Percentiles rank a stretch among this genome's conserved stretches.
phyloP scores from a whole-genome alignment of 306 rosid species.

The Betula pendula region DNA sequence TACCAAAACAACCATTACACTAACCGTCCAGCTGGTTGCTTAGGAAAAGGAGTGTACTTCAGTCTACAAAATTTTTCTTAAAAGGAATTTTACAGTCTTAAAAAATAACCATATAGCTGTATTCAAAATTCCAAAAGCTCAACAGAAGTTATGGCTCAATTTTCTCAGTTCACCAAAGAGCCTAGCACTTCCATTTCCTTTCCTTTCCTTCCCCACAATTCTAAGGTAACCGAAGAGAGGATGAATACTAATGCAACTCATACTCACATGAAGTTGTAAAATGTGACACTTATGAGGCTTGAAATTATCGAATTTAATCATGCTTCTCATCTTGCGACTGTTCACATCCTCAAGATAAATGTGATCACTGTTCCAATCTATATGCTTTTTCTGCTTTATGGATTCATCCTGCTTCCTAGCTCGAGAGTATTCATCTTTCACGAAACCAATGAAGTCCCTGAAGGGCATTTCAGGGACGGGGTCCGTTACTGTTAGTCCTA shows the following conservation, averaged over 20 bases:
- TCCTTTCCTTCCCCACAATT: not conserved
- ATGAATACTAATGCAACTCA: not conserved
- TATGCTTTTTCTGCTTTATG: conserved; percentile 20
- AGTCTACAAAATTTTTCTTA: too few species aligned
- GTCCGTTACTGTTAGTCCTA: conserved; percentile 25
- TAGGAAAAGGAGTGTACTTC: not conserved
- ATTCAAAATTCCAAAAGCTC: not conserved
- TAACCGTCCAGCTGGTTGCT: not conserved
- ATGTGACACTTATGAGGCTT: conserved; percentile 42
- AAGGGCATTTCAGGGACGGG: conserved; percentile 34
- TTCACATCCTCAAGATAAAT: conserved; percentile 42
- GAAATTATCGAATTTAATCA: conserved; percentile 33
- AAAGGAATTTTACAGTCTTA: too few species aligned
- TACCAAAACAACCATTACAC: not conserved
- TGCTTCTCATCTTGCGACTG: conserved; percentile 20
- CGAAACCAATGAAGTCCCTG: conserved; percentile 29
- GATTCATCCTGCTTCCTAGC: not conserved
- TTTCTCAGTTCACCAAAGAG: not conserved
- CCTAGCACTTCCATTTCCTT: not conserved
- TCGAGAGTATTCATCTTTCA: conserved; percentile 27
- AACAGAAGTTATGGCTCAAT: not conserved
- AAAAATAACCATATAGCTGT: too few species aligned
- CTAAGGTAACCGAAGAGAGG: not conserved
- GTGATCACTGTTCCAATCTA: conserved; percentile 37
- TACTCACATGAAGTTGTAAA: conserved; percentile 56